phyloP scores from a whole-genome alignment of 108 stramenopile genomes.

The Fragilaria crotonensis region DNA sequence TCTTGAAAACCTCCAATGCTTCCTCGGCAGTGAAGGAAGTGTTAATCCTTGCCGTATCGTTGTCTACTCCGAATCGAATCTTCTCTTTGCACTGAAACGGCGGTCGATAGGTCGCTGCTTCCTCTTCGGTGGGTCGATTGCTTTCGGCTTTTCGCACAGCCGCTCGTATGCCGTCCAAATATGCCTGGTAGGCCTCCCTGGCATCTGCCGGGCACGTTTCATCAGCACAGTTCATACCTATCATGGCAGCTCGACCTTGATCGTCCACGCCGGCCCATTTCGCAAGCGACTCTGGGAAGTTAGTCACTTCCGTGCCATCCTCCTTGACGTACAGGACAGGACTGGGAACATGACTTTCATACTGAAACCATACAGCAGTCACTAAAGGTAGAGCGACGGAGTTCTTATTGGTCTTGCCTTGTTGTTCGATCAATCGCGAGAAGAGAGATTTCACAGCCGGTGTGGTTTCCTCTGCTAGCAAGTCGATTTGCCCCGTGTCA shows the following conservation, averaged over 20 bases:
- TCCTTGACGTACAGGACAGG: conserved; percentile 21
- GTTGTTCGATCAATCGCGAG: conserved; percentile 14
- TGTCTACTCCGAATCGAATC: conserved; percentile 29
- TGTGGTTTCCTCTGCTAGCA: conserved; percentile 20
- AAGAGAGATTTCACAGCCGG: conserved; percentile 19
- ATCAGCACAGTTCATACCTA: background rate
- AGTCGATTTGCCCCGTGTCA: conserved; percentile 44
- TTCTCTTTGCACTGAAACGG: conserved; percentile 18
- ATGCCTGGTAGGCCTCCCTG: conserved; percentile 6
- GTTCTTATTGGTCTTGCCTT: conserved; percentile 24
- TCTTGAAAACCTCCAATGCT: background rate
- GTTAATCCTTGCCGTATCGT: conserved; percentile 29
- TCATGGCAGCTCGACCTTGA: conserved; percentile 5
- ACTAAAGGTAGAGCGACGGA: conserved; percentile 40
- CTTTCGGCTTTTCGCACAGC: conserved; percentile 20
- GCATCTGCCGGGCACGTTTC: background rate
- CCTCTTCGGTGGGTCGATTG: background rate
- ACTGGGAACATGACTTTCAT: conserved; percentile 23
- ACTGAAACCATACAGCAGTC: conserved; percentile 38
- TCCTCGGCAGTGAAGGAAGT: conserved; percentile 4
- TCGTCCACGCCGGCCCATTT: conserved; percentile 23
- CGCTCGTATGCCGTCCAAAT: conserved; percentile 17
- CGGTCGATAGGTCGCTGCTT: conserved; percentile 5
- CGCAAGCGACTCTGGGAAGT: conserved; percentile 31
- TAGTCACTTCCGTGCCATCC: conserved; percentile 45